phyloP scores from a whole-genome alignment of 1,284 basidiomycete species.

The Hemileia vastatrix region DNA sequence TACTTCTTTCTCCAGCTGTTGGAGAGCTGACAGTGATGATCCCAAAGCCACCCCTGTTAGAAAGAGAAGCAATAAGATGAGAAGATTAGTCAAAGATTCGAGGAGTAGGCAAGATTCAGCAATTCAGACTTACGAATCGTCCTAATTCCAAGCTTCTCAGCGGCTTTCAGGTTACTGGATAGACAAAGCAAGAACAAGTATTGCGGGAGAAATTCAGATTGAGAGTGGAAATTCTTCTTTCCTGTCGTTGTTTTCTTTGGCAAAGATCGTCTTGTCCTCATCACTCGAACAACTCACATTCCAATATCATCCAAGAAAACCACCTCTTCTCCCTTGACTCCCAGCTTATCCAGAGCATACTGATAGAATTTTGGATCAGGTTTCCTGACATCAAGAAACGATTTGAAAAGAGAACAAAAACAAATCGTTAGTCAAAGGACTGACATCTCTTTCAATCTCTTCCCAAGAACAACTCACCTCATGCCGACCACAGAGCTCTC shows the following conservation, averaged over 20 bases:
- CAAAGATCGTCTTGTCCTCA: too few species aligned
- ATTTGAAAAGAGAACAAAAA: background rate
- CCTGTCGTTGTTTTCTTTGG: too few species aligned
- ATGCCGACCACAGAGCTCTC: slow-evolving; percentile 43
- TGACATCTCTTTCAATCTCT: background rate
- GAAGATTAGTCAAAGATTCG: too few species aligned
- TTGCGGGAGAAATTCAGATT: too few species aligned
- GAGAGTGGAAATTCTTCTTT: too few species aligned
- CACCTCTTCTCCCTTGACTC: slow-evolving; percentile 35
- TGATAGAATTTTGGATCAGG: slow-evolving; percentile 44
- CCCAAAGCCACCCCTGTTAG: too few species aligned
- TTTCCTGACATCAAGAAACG: slow-evolving; percentile 33
- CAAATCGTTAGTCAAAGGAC: background rate
- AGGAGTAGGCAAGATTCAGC: too few species aligned
- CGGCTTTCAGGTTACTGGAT: slow-evolving; percentile 42
- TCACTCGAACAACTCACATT: too few species aligned
- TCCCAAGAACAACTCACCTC: slow-evolving; percentile 28
- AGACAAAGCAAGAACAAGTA: background rate
- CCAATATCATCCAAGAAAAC: slow-evolving; percentile 46
- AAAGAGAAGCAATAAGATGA: too few species aligned
- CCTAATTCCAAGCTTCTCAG: slow-evolving; percentile 40
- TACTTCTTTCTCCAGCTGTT: too few species aligned
- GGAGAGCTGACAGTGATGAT: too few species aligned
- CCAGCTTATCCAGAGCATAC: slow-evolving; percentile 38
- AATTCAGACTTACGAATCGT: slow-evolving; percentile 43